These are phyloP conservation scores for Tetratostichococcus sp. DNA, from an alignment of 139 green algal genomes.

Conservation along the genomic window DNA sequence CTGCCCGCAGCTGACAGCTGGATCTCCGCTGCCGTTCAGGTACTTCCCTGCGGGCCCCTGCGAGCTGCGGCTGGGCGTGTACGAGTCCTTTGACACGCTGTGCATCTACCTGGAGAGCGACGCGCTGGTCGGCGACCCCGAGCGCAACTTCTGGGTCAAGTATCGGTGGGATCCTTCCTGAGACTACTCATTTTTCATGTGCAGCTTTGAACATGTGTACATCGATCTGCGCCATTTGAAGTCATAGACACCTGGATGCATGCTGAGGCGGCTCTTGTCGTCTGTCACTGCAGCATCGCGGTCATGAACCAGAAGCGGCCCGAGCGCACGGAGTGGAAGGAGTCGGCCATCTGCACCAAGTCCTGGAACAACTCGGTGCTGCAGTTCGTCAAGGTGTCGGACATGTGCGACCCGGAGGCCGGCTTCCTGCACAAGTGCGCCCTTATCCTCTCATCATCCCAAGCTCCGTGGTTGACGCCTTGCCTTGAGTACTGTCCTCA, in stretches of 20 bases:
- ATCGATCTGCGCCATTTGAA: too few relatives aligned
- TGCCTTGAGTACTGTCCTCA: too few relatives aligned
- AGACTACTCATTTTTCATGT: too few relatives aligned
- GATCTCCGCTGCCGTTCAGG: too few relatives aligned
- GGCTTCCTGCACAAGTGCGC: slow-evolving; percentile 31
- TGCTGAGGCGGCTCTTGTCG: too few relatives aligned
- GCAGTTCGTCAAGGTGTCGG: slow-evolving; percentile 61
- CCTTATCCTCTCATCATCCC: not conserved
- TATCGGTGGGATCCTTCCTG: slow-evolving; percentile 23
- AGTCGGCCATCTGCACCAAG: slow-evolving; percentile 62
- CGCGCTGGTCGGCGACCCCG: slow-evolving; percentile 11
- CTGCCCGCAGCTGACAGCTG: too few relatives aligned
- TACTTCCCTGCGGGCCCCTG: slow-evolving; percentile 42
- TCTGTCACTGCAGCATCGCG: slow-evolving; percentile 28
- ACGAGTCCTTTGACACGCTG: slow-evolving; percentile 64
- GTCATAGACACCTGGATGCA: too few relatives aligned
- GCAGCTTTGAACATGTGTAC: too few relatives aligned
- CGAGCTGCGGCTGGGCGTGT: slow-evolving; percentile 63
- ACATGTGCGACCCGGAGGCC: slow-evolving; percentile 44
- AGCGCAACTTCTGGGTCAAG: slow-evolving; percentile 67
- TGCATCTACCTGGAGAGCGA: slow-evolving; percentile 71
- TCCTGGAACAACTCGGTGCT: slow-evolving; percentile 74
- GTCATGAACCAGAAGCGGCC: slow-evolving; percentile 56
- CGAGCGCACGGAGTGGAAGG: slow-evolving; percentile 55
- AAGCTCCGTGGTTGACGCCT: too few relatives aligned